Base-by-base conservation (phyloP, 1,284 basidiomycete genomes). In the Ustilago loliicola region DNA sequence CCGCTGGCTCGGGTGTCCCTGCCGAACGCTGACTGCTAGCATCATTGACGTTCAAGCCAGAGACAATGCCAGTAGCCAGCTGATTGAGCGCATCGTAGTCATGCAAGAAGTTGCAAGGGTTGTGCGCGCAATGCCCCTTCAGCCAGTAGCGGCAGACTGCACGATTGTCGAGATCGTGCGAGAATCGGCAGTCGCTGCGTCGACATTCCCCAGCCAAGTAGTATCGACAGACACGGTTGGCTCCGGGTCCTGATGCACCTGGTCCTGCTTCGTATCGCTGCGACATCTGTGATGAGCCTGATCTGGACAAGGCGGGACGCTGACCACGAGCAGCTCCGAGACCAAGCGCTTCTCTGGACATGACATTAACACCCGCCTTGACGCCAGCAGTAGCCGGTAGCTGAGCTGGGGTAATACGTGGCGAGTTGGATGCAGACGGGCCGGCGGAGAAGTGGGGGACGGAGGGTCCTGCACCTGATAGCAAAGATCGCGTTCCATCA, bases 111-210 rank as follows among this genome's bases (percentile, higher is more conserved):
- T 79, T 75, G 74, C 86, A 85, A 7, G 83, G 83, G 40, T 85
- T 82, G 48, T 80, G 80, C 2, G 83, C 72, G 73, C 85, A 82
- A 92, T 95, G 95, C 4, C 96, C 96, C 57, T 95, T 91, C 47
- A 99, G 90, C 96, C 96, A 99, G 88, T 98, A 99, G 36, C 96
- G 93, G 87, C 95, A 98, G 25, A 98, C 87, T 0, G 96, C 96
- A 45, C 86, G 85, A 40, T 61, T 70, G 59, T 85, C 84, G 15
- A 88, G 78, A 47, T 88, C 87, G 64, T 88, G 87, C 34, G 85
- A 87, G 88, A 98, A 99, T 69, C 96, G 91, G 88, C 97, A 99
- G 88, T 99, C 96, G 58, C 94, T 93, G 59, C 96, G 89, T 62
- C 98, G 88, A 86, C 96, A 99, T 87, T 98, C 96, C 21, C 97